Base-by-base conservation (phyloP, 805 yeast species). In the Komagataella pastoris region DNA sequence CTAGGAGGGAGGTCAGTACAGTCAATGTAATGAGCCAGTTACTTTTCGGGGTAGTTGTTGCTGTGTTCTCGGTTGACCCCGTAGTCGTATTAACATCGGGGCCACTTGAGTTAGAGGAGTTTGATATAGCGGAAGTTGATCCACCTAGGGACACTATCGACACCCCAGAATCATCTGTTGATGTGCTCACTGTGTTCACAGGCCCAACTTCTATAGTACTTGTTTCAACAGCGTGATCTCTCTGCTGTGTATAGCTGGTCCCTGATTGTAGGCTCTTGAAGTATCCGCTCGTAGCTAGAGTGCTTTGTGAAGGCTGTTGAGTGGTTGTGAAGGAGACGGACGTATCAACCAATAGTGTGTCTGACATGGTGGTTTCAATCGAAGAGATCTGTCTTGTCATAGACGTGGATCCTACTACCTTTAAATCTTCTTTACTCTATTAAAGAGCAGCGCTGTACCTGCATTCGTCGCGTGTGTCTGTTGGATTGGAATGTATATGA, bases 21-120 rank as follows among this genome's bases (percentile, higher is more conserved):
- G 40, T 30, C 40, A 30, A 30, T 30, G 40, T 30, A 30, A 30
- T 30, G 40, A 30, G n/a, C 40, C 40, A 30, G 4, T 12, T 14
- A n/a, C 40, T 30, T 30, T 30, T 30, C 14, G 12, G n/a, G n/a
- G n/a, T 10, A 30, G 14, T 30, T 8, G 40, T 30, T 10, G 40
- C 40, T 30, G 72, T 61, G 59, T 58, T 57, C 49, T 45, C 14
- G 40, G 14, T 8, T 30, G 40, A 8, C 4, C 8, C 14, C 14
- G 40, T 30, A 30, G 40, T 10, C 40, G 40, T 14, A 30, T 30
- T 30, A 30, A 10, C 12, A 30, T 30, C 40, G 40, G n/a, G 14
- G 4, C 40, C n/a, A 30, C 14, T 10, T 10, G 40, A n/a, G 14
- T 10, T 30, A 10, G 40, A 30, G n/a, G 40, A 30, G 40, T 30